Percentiles rank a stretch among this genome's conserved stretches.
These are phyloP conservation scores for Ophiorrhiza pumila DNA, from an alignment of 257 asterid genomes.

Conservation along the genomic window DNA sequence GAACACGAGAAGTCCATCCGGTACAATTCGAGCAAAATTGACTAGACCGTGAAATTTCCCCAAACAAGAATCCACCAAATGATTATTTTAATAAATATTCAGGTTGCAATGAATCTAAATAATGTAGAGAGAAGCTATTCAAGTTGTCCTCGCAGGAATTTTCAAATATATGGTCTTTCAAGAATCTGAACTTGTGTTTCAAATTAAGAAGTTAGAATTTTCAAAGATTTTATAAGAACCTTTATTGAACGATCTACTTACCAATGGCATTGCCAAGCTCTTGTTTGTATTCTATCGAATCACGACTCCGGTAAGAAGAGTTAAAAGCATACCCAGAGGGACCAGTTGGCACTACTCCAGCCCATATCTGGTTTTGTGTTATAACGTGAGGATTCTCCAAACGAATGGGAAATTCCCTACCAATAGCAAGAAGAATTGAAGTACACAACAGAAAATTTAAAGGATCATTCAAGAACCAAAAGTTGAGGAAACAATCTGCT, in stretches of 20 bases:
- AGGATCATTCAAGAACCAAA: conserved; percentile 8
- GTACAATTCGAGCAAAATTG: conserved; percentile 95
- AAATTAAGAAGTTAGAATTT: neutral
- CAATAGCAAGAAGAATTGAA: conserved; percentile 18
- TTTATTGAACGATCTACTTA: conserved; percentile 28
- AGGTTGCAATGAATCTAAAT: neutral
- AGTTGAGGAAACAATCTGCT: conserved; percentile 27
- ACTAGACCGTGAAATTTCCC: conserved; percentile 45
- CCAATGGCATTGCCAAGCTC: conserved; percentile 99
- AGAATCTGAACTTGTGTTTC: neutral
- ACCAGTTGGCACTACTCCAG: conserved; percentile 84
- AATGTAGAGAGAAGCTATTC: neutral
- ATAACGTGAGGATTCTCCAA: conserved; percentile 99
- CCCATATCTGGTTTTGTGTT: conserved; percentile 88
- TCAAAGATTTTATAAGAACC: neutral
- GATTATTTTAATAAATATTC: conserved; percentile 1
- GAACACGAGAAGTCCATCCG: conserved; percentile 94
- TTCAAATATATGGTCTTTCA: neutral
- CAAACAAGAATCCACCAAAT: conserved; percentile 14
- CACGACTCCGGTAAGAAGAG: conserved; percentile 87
- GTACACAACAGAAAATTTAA: conserved; percentile 5
- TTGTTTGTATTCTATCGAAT: conserved; percentile 79
- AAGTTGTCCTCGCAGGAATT: neutral
- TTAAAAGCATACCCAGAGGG: conserved; percentile 92
- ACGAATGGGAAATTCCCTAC: conserved; percentile 86